phyloP scores from a whole-genome alignment of 805 yeast genomes.

The Wickerhamomyces strasburgensis region DNA sequence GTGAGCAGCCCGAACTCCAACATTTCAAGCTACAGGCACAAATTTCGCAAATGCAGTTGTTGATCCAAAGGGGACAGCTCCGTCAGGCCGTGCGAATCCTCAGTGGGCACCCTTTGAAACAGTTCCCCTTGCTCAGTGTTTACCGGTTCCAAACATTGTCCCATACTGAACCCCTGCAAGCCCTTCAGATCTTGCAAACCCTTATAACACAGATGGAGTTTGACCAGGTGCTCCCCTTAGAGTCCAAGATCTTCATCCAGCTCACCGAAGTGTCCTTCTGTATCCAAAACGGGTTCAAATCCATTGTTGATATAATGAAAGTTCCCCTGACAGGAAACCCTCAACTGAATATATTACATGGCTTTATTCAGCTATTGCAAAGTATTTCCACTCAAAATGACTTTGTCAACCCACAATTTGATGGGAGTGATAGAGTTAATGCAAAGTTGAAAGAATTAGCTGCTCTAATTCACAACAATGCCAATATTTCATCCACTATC shows the following conservation, averaged over 20 bases:
- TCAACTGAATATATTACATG: neutral
- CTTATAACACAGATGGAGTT: neutral
- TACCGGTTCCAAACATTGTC: slow-evolving; percentile 8
- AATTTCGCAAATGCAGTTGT: slow-evolving; percentile 1
- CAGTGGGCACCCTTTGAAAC: neutral
- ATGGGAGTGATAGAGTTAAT: too few relatives aligned
- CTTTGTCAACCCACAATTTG: neutral
- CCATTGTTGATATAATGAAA: neutral
- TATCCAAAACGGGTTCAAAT: slow-evolving; percentile 10
- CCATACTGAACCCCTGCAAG: slow-evolving; percentile 10
- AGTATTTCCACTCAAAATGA: neutral
- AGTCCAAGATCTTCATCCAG: slow-evolving; percentile 5
- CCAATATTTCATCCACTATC: neutral
- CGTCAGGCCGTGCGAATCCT: slow-evolving; percentile 12
- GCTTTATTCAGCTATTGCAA: neutral
- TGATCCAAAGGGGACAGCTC: slow-evolving; percentile 4
- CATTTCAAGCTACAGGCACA: slow-evolving; percentile 7
- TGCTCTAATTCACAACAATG: too few relatives aligned
- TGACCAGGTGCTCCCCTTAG: neutral
- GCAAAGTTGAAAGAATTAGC: too few relatives aligned
- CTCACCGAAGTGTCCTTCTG: slow-evolving; percentile 12
- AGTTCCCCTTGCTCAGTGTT: slow-evolving; percentile 4
- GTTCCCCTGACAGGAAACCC: neutral
- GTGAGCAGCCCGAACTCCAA: neutral
- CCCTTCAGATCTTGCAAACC: slow-evolving; percentile 8